Percentiles rank a stretch among this genome's conserved stretches.
These are phyloP conservation scores for Hyphopichia fennica DNA, from an alignment of 1,139 yeast species.

Conservation along the genomic window DNA sequence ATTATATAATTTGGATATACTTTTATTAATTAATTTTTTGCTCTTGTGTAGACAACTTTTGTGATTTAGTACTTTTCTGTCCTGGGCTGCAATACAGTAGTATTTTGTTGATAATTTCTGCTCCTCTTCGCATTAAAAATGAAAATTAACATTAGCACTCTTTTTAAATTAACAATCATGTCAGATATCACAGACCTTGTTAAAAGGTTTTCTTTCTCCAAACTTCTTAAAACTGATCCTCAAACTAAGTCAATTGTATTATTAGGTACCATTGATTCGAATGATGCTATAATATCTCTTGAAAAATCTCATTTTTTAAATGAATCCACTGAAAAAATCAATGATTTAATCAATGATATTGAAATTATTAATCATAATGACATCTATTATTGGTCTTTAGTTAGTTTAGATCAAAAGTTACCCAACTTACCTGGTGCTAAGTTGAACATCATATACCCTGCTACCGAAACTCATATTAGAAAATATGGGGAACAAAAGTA, in stretches of 20 bases:
- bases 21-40: too few relatives aligned
- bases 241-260: conserved; percentile 63
- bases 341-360: conserved; percentile 30
- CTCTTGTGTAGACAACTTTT: too few relatives aligned
- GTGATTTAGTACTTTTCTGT: too few relatives aligned
- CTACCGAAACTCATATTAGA: conserved; percentile 78
- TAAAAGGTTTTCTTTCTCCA: conserved; percentile 36
- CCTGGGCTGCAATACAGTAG: too few relatives aligned
- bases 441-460: conserved; percentile 81
- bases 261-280: conserved; percentile 60
- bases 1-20: too few relatives aligned
- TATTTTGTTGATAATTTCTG: too few relatives aligned
- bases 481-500: conserved; percentile 62
- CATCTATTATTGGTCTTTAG: conserved; percentile 79
- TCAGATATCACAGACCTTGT: conserved; percentile 18
- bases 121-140: too few relatives aligned
- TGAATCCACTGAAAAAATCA: conserved; percentile 15
- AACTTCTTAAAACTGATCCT: conserved; percentile 55
- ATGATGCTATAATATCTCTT: conserved; percentile 68
- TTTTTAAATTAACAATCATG: neutral
- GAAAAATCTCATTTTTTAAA: conserved; percentile 67
- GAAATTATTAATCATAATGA: conserved; percentile 67
- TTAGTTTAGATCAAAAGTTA: conserved; percentile 49
- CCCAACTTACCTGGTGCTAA: conserved; percentile 61
- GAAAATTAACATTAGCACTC: too few relatives aligned